phyloP scores from a whole-genome alignment of 2,329 filamentous ascomycete genomes.

The Stagonosporopsis vannaccii region DNA sequence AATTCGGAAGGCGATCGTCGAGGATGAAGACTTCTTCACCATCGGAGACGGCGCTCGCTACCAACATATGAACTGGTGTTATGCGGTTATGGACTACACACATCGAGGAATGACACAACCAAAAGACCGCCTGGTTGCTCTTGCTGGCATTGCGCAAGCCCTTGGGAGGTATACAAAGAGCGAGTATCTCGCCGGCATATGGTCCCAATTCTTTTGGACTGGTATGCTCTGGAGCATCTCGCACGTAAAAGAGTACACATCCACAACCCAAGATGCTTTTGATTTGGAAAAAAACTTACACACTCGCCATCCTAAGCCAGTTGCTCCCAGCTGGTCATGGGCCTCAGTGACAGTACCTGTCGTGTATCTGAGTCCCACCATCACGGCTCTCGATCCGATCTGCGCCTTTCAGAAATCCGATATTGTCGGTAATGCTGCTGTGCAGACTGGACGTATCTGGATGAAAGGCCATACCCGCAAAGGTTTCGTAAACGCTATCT shows the following conservation, averaged over 20 bases:
- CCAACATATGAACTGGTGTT: neutral
- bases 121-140: neutral
- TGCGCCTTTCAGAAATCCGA: neutral
- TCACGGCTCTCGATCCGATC: neutral
- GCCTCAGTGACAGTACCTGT: constrained; percentile 4
- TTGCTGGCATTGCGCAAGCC: constrained; percentile 2
- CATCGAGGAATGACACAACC: constrained; percentile 1
- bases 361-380: neutral
- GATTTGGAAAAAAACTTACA: neutral
- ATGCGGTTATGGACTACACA: constrained; percentile 1
- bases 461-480: neutral
- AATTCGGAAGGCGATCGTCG: constrained; percentile 21
- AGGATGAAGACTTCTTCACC: constrained; percentile 17
- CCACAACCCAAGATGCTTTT: neutral
- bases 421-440: neutral
- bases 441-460: neutral
- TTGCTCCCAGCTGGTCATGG: constrained; percentile 9
- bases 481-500: neutral
- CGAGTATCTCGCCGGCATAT: neutral
- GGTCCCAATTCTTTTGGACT: neutral
- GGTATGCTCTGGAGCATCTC: neutral
- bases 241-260: neutral
- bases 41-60: neutral
- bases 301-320: neutral
- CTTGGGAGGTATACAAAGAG: neutral